phyloP scores from a whole-genome alignment of 2,329 filamentous ascomycete genomes.

The Huntiella decipiens region DNA sequence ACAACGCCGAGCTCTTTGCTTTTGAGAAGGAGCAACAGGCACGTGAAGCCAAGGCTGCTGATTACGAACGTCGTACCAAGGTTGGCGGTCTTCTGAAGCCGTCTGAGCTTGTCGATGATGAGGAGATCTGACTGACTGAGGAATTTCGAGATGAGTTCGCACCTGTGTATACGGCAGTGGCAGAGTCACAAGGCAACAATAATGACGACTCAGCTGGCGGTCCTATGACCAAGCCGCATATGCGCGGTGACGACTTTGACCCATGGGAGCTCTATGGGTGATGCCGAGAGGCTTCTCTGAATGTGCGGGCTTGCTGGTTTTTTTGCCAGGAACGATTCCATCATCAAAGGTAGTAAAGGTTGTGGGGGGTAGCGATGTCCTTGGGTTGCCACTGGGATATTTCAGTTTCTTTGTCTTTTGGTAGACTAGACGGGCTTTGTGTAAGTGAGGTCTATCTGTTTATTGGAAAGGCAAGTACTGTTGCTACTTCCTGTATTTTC shows the following conservation, averaged over 20 bases:
- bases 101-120: slow-evolving; percentile 78
- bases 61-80: slow-evolving; percentile 83
- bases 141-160: slow-evolving; percentile 46
- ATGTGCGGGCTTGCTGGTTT: not conserved
- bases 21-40: slow-evolving; percentile 91
- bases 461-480: no score
- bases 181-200: slow-evolving; percentile 7
- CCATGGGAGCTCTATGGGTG: slow-evolving; percentile 14
- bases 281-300: slow-evolving; percentile 6
- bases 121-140: slow-evolving; percentile 62
- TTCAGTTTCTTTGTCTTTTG: no score
- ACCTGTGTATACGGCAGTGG: slow-evolving; percentile 18
- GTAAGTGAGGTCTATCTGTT: no score
- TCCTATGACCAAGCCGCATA: slow-evolving; percentile 7
- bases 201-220: slow-evolving; percentile 5
- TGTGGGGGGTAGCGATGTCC: not conserved
- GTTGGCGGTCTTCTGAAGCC: slow-evolving; percentile 92
- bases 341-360: slow-evolving; percentile 5
- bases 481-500: no score
- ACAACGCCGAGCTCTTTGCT: slow-evolving; percentile 83
- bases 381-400: slow-evolving; percentile 1
- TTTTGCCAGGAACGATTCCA: not conserved
- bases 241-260: slow-evolving; percentile 11
- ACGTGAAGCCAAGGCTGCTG: slow-evolving; percentile 65
- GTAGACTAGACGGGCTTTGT: no score